Evolutionary conservation across 73 alveolate genomes (phyloP).

Genomic region (Paramecium pentaurelia): DNA sequence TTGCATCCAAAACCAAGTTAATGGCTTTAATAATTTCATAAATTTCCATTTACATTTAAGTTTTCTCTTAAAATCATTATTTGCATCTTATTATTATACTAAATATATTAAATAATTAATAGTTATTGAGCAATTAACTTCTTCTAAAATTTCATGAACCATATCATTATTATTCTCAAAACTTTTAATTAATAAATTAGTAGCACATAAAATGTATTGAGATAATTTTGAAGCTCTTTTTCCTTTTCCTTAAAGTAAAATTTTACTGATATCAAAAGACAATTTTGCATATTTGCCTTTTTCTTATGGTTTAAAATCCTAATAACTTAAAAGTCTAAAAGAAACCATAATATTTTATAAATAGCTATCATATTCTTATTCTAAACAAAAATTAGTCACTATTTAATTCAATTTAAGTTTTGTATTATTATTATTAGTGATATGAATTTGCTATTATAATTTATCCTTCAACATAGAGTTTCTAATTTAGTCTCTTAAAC

Average conservation of each 20-base stretch:
- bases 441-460: neutral
- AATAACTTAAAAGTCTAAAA: neutral
- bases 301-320: neutral
- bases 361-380: neutral
- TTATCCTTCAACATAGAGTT: neutral
- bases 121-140: neutral
- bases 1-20: conserved; percentile 14
- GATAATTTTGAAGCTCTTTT: neutral
- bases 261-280: neutral
- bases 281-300: neutral
- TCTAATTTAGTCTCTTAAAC: neutral
- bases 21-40: neutral
- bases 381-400: neutral
- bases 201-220: neutral
- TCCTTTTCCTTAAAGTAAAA: neutral
- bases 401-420: neutral
- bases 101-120: neutral
- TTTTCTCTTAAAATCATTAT: neutral
- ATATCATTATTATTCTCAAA: neutral
- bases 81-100: neutral
- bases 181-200: neutral
- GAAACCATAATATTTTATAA: neutral
- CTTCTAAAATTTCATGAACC: neutral
- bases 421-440: neutral
- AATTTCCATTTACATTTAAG: neutral